phyloP scores from a whole-genome alignment of 257 asterid genomes.

The Nicotiana benthamiana region DNA sequence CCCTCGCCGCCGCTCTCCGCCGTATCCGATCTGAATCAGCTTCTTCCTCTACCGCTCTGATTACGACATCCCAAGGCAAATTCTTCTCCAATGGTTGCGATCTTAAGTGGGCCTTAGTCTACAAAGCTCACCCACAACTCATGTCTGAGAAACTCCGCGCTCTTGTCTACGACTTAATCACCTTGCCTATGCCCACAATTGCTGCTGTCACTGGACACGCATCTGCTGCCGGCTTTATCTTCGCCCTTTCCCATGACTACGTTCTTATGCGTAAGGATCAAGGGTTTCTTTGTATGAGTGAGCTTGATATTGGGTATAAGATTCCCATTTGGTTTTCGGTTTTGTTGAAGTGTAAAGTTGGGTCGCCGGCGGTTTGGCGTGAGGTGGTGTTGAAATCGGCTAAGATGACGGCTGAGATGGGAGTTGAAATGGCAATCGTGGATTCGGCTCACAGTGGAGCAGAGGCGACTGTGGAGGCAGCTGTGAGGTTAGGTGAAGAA shows the following conservation, averaged over 20 bases:
- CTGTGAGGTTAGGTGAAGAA: slow-evolving; percentile 37
- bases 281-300: slow-evolving; percentile 59
- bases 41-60: slow-evolving; percentile 42
- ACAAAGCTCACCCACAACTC: slow-evolving; percentile 13
- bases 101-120: slow-evolving; percentile 42
- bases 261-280: slow-evolving; percentile 48
- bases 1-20: slow-evolving; percentile 37
- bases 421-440: slow-evolving; percentile 46
- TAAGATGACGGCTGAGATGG: slow-evolving; percentile 40
- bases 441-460: slow-evolving; percentile 38
- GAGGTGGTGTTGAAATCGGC: slow-evolving; percentile 40
- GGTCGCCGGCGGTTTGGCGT: slow-evolving; percentile 36
- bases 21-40: slow-evolving; percentile 24
- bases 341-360: slow-evolving; percentile 32
- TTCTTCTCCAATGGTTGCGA: slow-evolving; percentile 78
- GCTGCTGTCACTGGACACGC: slow-evolving; percentile 82
- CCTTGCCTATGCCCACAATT: slow-evolving; percentile 70
- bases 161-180: slow-evolving; percentile 44
- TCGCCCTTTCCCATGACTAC: slow-evolving; percentile 65
- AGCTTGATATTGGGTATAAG: slow-evolving; percentile 36
- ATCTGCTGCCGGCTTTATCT: slow-evolving; percentile 48
- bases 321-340: slow-evolving; percentile 29
- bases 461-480: slow-evolving; percentile 48
- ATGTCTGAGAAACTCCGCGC: slow-evolving; percentile 45
- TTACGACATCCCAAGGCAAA: slow-evolving; percentile 68